phyloP scores from a whole-genome alignment of 2,329 filamentous ascomycete genomes.

The Cladosporium sp. region DNA sequence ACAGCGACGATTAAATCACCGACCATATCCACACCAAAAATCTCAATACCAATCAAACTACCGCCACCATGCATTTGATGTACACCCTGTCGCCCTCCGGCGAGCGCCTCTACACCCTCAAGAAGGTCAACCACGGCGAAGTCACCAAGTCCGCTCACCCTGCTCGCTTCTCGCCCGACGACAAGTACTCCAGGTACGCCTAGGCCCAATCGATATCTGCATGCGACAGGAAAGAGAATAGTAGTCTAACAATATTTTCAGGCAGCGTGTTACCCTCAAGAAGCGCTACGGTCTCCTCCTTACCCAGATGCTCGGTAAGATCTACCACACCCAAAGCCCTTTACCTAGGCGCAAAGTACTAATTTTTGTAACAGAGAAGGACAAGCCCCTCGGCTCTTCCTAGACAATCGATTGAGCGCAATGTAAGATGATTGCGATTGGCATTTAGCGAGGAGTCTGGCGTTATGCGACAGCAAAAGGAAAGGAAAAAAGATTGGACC shows the following conservation, averaged over 20 bases:
- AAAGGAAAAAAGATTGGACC: constrained; percentile 8
- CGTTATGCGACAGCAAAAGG: constrained; percentile 18
- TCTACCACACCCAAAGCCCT: background rate
- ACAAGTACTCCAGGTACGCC: constrained; percentile 82
- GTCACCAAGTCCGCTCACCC: constrained; percentile 97
- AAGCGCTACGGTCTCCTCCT: constrained; percentile 86
- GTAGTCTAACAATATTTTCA: constrained; percentile 35
- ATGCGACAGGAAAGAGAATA: background rate
- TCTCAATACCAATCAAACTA: constrained; percentile 1
- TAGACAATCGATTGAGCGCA: constrained; percentile 7
- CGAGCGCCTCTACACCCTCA: constrained; percentile 91
- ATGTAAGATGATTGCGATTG: constrained; percentile 11
- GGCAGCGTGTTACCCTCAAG: constrained; percentile 93
- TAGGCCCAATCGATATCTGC: background rate
- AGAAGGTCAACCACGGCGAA: constrained; percentile 78
- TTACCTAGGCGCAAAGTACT: background rate
- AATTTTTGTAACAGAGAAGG: constrained; percentile 39
- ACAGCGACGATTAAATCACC: constrained; percentile 3
- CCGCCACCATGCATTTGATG: constrained; percentile 67
- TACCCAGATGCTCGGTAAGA: constrained; percentile 66
- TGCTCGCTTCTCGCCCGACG: constrained; percentile 93
- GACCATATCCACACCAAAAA: background rate
- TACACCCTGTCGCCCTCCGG: constrained; percentile 81
- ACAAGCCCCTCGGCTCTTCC: constrained; percentile 47
- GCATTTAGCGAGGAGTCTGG: constrained; percentile 32